A percentile compares a stretch with the other conserved stretches of the same genome.
phyloP scores from a whole-genome alignment of 441 rosid genomes.

The Erysimum cheiri region DNA sequence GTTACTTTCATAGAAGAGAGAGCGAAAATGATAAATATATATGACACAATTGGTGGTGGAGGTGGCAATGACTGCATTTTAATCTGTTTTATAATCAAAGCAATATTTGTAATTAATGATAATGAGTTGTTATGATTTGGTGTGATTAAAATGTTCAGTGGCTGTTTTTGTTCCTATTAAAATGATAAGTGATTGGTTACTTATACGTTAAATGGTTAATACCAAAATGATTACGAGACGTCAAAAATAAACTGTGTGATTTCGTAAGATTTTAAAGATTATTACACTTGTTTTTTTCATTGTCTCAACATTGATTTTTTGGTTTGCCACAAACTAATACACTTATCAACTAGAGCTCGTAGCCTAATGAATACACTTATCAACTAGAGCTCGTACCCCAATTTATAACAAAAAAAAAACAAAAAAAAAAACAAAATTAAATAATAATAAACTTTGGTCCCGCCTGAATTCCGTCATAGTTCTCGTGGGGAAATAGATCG shows the following conservation, averaged over 20 bases:
- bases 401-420: no score
- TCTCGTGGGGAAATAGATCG: no score
- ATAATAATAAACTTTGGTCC: no score
- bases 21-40: neutral
- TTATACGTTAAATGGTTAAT: conserved; percentile 6
- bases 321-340: neutral
- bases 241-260: neutral
- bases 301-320: neutral
- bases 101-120: conserved; percentile 11
- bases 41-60: conserved; percentile 20
- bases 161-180: conserved; percentile 12
- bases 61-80: conserved; percentile 27
- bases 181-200: conserved; percentile 5
- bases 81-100: conserved; percentile 11
- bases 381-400: no score
- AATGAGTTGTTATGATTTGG: conserved; percentile 38
- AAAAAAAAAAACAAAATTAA: no score
- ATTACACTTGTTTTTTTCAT: neutral
- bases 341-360: neutral
- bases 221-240: neutral
- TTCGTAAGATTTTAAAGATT: neutral
- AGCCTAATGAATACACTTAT: neutral
- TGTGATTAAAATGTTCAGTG: conserved; percentile 21
- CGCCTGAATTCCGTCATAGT: no score
- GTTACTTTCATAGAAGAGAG: conserved; percentile 4